phyloP scores from a whole-genome alignment of 345 rosid species.

The Camelina neglecta region DNA sequence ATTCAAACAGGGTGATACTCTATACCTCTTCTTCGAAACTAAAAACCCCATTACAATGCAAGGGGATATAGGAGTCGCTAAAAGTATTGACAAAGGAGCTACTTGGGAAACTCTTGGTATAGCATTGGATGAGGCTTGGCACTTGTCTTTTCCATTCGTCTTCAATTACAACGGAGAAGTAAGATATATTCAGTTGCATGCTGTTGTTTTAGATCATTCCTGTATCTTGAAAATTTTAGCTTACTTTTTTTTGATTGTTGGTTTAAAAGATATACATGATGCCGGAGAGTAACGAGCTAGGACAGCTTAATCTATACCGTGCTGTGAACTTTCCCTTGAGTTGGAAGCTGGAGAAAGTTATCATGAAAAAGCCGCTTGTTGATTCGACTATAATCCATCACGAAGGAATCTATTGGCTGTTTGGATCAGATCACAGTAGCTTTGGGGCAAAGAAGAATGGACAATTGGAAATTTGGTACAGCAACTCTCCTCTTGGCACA shows the following conservation, averaged over 20 bases:
- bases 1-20: constrained; percentile 61
- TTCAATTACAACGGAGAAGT: constrained; percentile 78
- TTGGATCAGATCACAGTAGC: constrained; percentile 86
- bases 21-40: constrained; percentile 83
- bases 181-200: constrained; percentile 37
- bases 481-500: constrained; percentile 86
- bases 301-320: constrained; percentile 81
- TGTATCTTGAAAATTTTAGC: neutral
- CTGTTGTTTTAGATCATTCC: neutral
- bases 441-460: constrained; percentile 74
- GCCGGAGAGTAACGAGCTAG: constrained; percentile 80
- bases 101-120: constrained; percentile 92
- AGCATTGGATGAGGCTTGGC: constrained; percentile 96
- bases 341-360: constrained; percentile 74
- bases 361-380: constrained; percentile 74
- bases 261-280: constrained; percentile 81
- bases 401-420: constrained; percentile 72
- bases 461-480: constrained; percentile 86
- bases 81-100: constrained; percentile 82
- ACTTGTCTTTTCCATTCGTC: constrained; percentile 88
- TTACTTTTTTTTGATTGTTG: constrained; percentile 12
- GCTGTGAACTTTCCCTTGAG: constrained; percentile 76
- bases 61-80: constrained; percentile 95
- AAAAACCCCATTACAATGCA: constrained; percentile 81
- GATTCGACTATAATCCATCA: constrained; percentile 67